A percentile compares a stretch with the other conserved stretches of the same genome.
These are phyloP conservation scores for Candida railenensis DNA, from an alignment of 805 yeast genomes.

Conservation along the genomic window DNA sequence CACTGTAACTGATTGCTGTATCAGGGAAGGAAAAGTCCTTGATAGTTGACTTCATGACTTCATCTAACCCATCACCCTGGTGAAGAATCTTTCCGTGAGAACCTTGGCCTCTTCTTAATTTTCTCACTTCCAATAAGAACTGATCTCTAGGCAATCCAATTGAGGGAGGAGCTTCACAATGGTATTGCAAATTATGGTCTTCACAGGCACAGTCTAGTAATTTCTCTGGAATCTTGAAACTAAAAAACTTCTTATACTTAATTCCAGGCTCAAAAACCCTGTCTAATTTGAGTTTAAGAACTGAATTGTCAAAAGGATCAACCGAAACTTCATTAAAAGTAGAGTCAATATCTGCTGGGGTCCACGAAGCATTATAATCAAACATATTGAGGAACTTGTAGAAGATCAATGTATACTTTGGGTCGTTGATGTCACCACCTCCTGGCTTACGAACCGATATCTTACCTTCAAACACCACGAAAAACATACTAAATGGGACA, in stretches of 20 bases:
- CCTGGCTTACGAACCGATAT: slow-evolving; percentile 16
- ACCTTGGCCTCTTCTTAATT: slow-evolving; percentile 8
- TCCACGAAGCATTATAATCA: slow-evolving; percentile 30
- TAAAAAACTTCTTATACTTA: slow-evolving; percentile 27
- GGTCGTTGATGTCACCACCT: slow-evolving; percentile 16
- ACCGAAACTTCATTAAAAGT: slow-evolving; percentile 5
- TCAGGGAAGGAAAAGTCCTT: slow-evolving; percentile 26
- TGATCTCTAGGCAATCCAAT: slow-evolving; percentile 25
- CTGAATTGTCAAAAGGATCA: slow-evolving; percentile 22
- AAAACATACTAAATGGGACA: slow-evolving; percentile 26
- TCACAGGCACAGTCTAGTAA: slow-evolving; percentile 30
- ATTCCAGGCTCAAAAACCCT: slow-evolving; percentile 19
- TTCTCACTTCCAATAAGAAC: slow-evolving; percentile 20
- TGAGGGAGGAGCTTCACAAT: slow-evolving; percentile 22
- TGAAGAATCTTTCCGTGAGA: neutral
- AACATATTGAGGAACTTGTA: slow-evolving; percentile 31
- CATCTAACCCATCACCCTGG: slow-evolving; percentile 5
- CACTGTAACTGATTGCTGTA: slow-evolving; percentile 26
- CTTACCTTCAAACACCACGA: slow-evolving; percentile 28
- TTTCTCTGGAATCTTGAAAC: slow-evolving; percentile 23
- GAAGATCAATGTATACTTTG: slow-evolving; percentile 20
- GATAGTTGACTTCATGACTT: slow-evolving; percentile 11
- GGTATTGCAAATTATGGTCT: slow-evolving; percentile 21
- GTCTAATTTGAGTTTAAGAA: slow-evolving; percentile 15
- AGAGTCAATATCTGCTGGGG: slow-evolving; percentile 20